phyloP scores from a whole-genome alignment of 805 yeast genomes.

The Yarrowia sp. region DNA sequence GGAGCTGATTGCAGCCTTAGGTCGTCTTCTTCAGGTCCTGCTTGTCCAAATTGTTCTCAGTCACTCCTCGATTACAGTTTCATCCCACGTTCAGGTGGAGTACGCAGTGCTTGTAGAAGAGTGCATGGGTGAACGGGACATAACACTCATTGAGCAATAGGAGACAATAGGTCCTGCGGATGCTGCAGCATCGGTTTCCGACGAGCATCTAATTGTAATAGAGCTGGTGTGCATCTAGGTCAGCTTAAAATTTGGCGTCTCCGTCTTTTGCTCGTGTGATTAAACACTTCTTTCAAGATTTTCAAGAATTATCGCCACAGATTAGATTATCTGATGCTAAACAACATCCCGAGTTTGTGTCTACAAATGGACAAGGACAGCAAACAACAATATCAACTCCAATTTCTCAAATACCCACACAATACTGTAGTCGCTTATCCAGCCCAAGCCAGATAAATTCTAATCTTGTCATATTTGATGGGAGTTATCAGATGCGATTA shows the following conservation, averaged over 20 bases:
- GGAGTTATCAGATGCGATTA: slow-evolving; percentile 6
- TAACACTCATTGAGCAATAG: too few species aligned
- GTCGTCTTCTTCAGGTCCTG: not conserved
- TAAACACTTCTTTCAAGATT: not conserved
- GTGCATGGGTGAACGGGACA: too few species aligned
- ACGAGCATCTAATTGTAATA: not conserved
- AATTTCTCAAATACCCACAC: too few species aligned
- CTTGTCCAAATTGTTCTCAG: not conserved
- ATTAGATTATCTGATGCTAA: not conserved
- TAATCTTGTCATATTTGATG: not conserved
- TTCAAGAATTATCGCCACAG: not conserved
- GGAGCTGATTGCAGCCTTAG: too few species aligned
- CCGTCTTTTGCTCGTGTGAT: not conserved
- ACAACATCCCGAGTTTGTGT: not conserved
- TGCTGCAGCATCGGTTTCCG: not conserved
- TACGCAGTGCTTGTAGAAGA: too few species aligned
- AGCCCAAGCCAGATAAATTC: not conserved
- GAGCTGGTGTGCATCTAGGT: not conserved
- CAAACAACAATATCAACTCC: too few species aligned
- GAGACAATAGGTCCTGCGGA: not conserved
- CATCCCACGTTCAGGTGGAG: too few species aligned
- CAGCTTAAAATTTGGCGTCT: not conserved
- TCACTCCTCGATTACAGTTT: not conserved
- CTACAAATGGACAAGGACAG: too few species aligned
- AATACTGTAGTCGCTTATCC: too few species aligned